These are phyloP conservation scores for Mortierella alpina DNA, from an alignment of 192 early-diverging fungal species.

Conservation along the genomic window DNA sequence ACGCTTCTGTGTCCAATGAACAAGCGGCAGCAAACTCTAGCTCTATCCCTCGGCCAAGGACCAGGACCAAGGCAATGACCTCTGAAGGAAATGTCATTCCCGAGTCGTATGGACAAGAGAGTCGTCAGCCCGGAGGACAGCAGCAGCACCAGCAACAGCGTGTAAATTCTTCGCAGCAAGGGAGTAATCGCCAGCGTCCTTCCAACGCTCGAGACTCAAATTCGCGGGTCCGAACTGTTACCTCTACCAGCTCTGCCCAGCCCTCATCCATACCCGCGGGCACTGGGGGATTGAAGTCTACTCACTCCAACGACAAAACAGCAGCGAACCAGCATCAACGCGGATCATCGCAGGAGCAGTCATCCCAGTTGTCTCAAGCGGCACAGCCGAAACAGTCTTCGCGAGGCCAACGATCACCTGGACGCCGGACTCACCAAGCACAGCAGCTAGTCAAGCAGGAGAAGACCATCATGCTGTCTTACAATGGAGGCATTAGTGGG, in stretches of 20 bases:
- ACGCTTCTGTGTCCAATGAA: not conserved
- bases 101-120: not conserved
- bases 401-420: conserved; percentile 32
- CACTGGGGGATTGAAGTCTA: not conserved
- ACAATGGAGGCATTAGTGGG: not conserved
- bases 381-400: not conserved
- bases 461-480: conserved; percentile 1
- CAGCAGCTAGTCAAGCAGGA: not conserved
- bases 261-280: not conserved
- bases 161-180: not conserved
- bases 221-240: conserved; percentile 26
- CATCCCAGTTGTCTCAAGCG: not conserved
- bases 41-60: conserved; percentile 30
- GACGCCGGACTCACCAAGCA: conserved; percentile 18
- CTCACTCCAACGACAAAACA: not conserved
- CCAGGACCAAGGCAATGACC: conserved; percentile 21
- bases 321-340: conserved; percentile 6
- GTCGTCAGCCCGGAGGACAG: conserved; percentile 1
- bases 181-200: not conserved
- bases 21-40: not conserved
- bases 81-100: conserved; percentile 20
- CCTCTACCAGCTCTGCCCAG: conserved; percentile 1
- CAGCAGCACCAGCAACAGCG: not conserved
- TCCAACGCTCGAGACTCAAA: not conserved
- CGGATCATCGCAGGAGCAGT: not conserved